Conservation (phyloP, 73 alveolate genomes). For the Paramecium tetraurelia region DNA sequence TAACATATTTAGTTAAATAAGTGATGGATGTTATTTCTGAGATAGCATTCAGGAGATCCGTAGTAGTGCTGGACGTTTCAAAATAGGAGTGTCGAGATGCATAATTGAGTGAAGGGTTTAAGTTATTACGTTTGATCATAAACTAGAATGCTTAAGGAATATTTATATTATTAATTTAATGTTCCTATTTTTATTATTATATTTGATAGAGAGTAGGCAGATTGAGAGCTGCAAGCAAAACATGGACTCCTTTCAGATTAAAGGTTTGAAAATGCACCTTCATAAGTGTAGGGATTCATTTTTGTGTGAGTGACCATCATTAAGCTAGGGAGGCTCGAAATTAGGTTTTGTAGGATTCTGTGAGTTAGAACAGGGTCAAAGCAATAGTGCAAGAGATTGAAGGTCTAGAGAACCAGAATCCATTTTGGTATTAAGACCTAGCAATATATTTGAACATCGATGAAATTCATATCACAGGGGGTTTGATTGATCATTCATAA, state of each 20-base stretch:
- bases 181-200: neutral
- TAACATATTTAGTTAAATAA: too few relatives aligned
- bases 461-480: conserved; percentile 25
- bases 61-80: too few relatives aligned
- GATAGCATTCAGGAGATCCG: too few relatives aligned
- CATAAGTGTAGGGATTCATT: conserved; percentile 18
- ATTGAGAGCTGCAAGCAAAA: neutral
- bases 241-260: conserved; percentile 4
- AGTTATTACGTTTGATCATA: neutral
- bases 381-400: neutral
- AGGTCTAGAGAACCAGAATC: neutral
- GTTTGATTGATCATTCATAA: neutral
- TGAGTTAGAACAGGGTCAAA: neutral
- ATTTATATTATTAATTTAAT: neutral
- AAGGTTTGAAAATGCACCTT: neutral
- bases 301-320: conserved; percentile 21
- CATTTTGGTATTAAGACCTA: neutral
- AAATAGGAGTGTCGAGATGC: too few relatives aligned
- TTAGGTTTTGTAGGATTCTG: neutral
- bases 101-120: too few relatives aligned
- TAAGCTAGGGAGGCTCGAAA: neutral
- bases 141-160: neutral
- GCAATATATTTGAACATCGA: neutral
- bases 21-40: too few relatives aligned
- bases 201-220: neutral